phyloP scores from a whole-genome alignment of 2,329 filamentous ascomycete genomes.

The Botryotinia convoluta region DNA sequence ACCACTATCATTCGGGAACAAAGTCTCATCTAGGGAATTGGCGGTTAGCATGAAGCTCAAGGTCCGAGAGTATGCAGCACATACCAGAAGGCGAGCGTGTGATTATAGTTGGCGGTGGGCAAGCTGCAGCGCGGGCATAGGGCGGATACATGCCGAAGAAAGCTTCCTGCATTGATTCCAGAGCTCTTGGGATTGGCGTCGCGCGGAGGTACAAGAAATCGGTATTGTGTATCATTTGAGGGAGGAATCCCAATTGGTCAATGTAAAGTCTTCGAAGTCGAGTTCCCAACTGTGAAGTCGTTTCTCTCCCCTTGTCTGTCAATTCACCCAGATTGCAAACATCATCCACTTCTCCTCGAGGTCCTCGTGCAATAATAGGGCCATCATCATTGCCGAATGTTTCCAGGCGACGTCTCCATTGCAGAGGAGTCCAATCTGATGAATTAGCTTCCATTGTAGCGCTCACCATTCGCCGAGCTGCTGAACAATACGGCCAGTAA shows the following conservation, averaged over 20 bases:
- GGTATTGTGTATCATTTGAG: conserved; percentile 50
- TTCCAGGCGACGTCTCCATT: conserved; percentile 74
- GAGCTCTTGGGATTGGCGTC: conserved; percentile 70
- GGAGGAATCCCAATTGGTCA: conserved; percentile 71
- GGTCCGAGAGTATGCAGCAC: neutral
- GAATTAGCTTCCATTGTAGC: conserved; percentile 54
- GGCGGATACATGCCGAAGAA: conserved; percentile 73
- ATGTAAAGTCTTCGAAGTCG: conserved; percentile 71
- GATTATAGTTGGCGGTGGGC: conserved; percentile 64
- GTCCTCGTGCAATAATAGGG: conserved; percentile 67
- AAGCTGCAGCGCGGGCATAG: conserved; percentile 47
- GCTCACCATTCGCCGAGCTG: conserved; percentile 67
- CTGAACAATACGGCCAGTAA: conserved; percentile 89
- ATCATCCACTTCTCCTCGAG: conserved; percentile 67
- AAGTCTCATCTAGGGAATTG: conserved; percentile 60
- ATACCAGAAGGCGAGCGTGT: conserved; percentile 52
- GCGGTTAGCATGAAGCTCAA: neutral
- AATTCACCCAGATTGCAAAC: conserved; percentile 79
- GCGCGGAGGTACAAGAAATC: conserved; percentile 70
- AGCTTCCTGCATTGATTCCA: conserved; percentile 74
- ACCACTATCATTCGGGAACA: conserved; percentile 74
- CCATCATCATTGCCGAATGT: conserved; percentile 71
- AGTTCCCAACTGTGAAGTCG: conserved; percentile 66
- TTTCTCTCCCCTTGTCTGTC: conserved; percentile 71
- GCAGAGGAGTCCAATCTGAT: conserved; percentile 38